Conservation (phyloP, 257 asterid species). For the Ajuga chamaepitys region DNA sequence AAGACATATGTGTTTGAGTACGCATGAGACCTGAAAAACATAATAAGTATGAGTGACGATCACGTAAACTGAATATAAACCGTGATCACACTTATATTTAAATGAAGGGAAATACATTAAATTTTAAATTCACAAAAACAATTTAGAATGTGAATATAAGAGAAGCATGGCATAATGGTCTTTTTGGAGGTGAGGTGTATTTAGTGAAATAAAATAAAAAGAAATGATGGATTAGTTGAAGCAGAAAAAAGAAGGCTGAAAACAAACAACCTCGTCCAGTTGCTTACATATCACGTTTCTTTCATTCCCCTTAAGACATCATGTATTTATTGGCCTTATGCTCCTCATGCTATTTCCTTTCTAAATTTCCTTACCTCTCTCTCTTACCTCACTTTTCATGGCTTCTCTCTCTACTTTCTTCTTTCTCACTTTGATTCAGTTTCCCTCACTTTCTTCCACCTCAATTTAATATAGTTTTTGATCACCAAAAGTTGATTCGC, state of each 20-base stretch:
- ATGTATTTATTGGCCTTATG: conserved; percentile 22
- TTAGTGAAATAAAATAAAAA: conserved; percentile 39
- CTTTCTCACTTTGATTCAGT: conserved; percentile 10
- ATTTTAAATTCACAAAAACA: background rate
- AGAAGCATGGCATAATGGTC: conserved; percentile 17
- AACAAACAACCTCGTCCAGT: conserved; percentile 36
- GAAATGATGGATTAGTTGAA: conserved; percentile 24
- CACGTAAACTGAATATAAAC: too few species aligned
- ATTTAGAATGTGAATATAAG: background rate
- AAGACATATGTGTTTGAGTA: too few species aligned
- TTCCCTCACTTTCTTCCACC: background rate
- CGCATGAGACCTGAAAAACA: too few species aligned
- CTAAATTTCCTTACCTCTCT: conserved; percentile 4
- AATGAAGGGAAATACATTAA: background rate
- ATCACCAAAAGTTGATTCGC: background rate
- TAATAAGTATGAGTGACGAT: too few species aligned
- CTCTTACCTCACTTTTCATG: conserved; percentile 14
- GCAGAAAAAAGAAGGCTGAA: conserved; percentile 21
- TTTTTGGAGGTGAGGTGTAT: conserved; percentile 34
- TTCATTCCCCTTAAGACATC: background rate
- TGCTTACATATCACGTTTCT: conserved; percentile 55
- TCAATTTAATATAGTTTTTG: background rate
- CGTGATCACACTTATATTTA: too few species aligned
- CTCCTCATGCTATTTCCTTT: conserved; percentile 17
- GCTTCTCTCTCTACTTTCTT: conserved; percentile 9